A percentile compares a stretch with the other conserved stretches of the same genome.
Conservation (phyloP, 176 grass and related monocot genomes). For the Urochloa ruziziensis region DNA sequence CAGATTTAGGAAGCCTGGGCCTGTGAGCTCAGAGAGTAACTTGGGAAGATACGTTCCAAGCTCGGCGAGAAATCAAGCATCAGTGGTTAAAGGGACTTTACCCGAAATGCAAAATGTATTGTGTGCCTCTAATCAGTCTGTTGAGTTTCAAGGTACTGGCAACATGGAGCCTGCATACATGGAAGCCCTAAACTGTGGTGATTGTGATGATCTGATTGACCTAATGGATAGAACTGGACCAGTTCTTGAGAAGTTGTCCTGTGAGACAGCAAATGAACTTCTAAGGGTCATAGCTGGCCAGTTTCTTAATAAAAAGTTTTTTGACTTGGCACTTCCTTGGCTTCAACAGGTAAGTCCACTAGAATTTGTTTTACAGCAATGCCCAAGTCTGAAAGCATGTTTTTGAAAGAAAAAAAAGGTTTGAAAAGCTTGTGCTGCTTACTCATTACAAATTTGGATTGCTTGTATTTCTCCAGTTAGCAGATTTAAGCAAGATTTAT, state of each 20-base stretch:
- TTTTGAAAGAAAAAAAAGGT: too few relatives aligned
- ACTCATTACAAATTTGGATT: slow-evolving; percentile 33
- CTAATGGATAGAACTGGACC: slow-evolving; percentile 95
- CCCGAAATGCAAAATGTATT: slow-evolving; percentile 27
- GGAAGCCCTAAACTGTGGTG: slow-evolving; percentile 58
- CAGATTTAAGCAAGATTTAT: slow-evolving; percentile 70
- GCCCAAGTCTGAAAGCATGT: not conserved
- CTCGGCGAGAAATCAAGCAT: slow-evolving; percentile 24
- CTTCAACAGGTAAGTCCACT: slow-evolving; percentile 69
- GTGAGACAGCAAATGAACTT: slow-evolving; percentile 63
- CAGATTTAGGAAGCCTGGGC: slow-evolving; percentile 30
- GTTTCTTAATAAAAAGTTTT: slow-evolving; percentile 60
- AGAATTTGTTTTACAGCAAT: not conserved
- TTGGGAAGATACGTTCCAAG: slow-evolving; percentile 37
- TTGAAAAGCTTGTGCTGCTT: slow-evolving; percentile 9
- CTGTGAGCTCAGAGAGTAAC: slow-evolving; percentile 24
- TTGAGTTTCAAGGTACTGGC: slow-evolving; percentile 41
- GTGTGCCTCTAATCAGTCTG: slow-evolving; percentile 29
- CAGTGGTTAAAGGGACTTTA: slow-evolving; percentile 27
- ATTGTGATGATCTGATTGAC: slow-evolving; percentile 57
- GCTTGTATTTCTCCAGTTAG: slow-evolving; percentile 44
- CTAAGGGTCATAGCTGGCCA: slow-evolving; percentile 54
- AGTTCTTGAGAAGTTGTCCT: slow-evolving; percentile 71
- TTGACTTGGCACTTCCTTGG: slow-evolving; percentile 68
- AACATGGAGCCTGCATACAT: slow-evolving; percentile 73